Evolutionary conservation across 768 basidiomycete genomes (phyloP), one percentile per base, ranked within the genome.

Genomic region (Boletus rufocinnamomeus): DNA sequence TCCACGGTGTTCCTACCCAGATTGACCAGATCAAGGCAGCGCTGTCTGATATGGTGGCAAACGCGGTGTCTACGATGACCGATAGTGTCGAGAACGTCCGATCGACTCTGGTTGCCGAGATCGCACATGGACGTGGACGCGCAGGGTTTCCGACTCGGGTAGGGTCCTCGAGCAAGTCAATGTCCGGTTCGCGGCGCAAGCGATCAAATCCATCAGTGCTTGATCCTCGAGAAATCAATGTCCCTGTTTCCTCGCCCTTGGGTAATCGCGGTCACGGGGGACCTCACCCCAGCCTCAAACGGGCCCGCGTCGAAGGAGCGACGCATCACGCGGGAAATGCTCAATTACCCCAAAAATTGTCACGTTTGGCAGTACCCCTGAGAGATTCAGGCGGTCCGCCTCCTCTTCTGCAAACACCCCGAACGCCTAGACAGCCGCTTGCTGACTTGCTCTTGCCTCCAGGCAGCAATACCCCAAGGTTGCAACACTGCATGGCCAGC

Each of bases 1-100:
- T 89, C 2, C 85, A 88, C 58, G 74, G 82, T 10, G 62, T 89
- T 21, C 83, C 86, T 1, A 68, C 81, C 1, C 84, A 87, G 63
- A 77, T 89, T 52, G 70, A 72, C 14, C 66, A 65, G 35, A 57
- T 66, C 52, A 72, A 67, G 55, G 19, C 50, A 4, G 32, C 56
- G 8, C 21, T 71, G 13, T 57, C 63, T 0, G 65, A 67, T 23
- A 54, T 54, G 61, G 59, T 73, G 10, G 54, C 56, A 1, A 60
- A 56, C 21, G 67, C 57, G 14, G 56, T 65, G n/a, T 58, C 62
- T 21, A 59, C 59, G 27, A 50, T 71, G 55, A 62, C 63, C 8
- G 54, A 34, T 8, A 47, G 37, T 23, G 28, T 69, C 28, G 65
- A 67, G 38, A 50, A 17, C 32, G 54, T 64, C 8, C 61, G 61